Evolutionary conservation across 2,329 filamentous ascomycete genomes (phyloP).

Genomic region (Ceratocystis lukuohia): DNA sequence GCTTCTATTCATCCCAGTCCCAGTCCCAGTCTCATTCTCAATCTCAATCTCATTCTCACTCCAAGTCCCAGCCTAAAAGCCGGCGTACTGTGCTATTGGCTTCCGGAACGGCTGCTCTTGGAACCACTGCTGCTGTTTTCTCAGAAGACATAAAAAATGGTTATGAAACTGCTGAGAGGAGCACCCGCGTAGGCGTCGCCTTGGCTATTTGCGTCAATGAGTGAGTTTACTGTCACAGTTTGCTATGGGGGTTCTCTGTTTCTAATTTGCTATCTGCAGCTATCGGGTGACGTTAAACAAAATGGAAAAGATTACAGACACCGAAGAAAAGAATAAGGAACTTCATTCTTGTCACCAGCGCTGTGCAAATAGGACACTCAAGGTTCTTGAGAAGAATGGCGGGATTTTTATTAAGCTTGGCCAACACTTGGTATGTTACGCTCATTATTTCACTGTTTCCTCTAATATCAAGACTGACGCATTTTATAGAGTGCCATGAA

Average conservation of each 20-base stretch:
- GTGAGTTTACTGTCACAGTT: constrained; percentile 34
- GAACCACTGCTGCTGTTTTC: constrained; percentile 39
- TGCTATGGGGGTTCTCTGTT: not conserved
- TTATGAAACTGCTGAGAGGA: constrained; percentile 62
- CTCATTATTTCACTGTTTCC: not conserved
- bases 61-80: not conserved
- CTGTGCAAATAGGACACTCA: constrained; percentile 77
- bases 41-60: not conserved
- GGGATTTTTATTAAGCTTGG: constrained; percentile 98
- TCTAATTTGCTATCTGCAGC: constrained; percentile 34
- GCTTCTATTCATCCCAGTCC: constrained; percentile 13
- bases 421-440: constrained; percentile 58
- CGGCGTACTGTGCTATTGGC: constrained; percentile 33
- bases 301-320: constrained; percentile 47
- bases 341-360: constrained; percentile 79
- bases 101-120: constrained; percentile 38
- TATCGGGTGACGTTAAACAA: constrained; percentile 75
- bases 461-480: not conserved
- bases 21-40: not conserved
- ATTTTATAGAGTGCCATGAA: constrained; percentile 67
- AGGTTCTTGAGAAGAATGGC: constrained; percentile 85
- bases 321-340: constrained; percentile 50
- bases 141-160: constrained; percentile 60
- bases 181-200: constrained; percentile 61
- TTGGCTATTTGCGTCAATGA: constrained; percentile 78